Base-by-base conservation (phyloP, 2,329 filamentous ascomycete genomes). In the Pestalotiopsis sp. region DNA sequence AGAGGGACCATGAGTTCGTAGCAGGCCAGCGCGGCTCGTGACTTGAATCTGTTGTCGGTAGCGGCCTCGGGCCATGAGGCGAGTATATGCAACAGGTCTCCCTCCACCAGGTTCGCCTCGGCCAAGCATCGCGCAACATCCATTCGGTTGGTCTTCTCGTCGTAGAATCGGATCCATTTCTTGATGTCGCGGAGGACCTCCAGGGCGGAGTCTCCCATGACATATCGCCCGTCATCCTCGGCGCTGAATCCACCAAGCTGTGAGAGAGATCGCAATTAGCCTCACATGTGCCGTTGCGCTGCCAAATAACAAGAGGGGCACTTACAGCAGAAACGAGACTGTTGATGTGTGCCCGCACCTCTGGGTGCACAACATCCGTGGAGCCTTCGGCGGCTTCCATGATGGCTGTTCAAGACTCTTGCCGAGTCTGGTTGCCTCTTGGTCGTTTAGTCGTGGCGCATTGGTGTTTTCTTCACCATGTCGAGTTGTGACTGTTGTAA, bases 151-250 rank as follows among this genome's bases (percentile, higher is more conserved):
- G 92, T 90, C 79, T 97, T 97, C 78, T 97, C 93, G 80, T 98
- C 95, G 85, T 96, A 96, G 71, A 97, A 90, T 74, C 94, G 94
- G 73, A 99, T 87, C 96, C 96, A 99, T 88, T 92, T 92, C 78
- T 96, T 95, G 67, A 99, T 87, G 81, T 99, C 96, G 71, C 95
- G 94, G 68, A 99, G 85, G 76, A 95, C 96, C 68, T 96, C 93
- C 70, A 97, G 85, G 13, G 95, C 95, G 78, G 98, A 95, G 80
- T 98, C 95, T 80, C 96, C 96, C 45, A 98, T 90, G 58, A 93
- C 87, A 80, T 99, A 99, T 76, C 87, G 87, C 68, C 93, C 93
- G 76, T 94, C 91, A 75, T 95, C 91, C 73, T 93, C 92, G 65
- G 90, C 86, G 74, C 92, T 92, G 75, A 90, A 90, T 66, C 95